Base-by-base conservation (phyloP, 1,139 yeast species). In the Scheffersomyces quercinus region DNA sequence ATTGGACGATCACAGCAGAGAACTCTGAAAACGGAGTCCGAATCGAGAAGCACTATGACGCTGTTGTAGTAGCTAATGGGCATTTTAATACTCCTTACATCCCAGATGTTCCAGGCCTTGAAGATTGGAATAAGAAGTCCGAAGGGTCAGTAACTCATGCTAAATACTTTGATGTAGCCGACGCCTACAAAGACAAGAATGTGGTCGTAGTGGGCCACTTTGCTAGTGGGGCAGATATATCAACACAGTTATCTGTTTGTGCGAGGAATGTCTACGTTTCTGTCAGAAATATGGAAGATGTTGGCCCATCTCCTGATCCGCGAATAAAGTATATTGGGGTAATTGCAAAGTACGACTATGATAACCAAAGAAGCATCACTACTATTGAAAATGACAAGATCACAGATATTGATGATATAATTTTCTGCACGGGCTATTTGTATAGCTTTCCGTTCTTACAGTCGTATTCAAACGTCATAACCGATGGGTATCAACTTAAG, bases 371-470 rank as follows among this genome's bases (percentile, higher is more conserved):
- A 41, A 58, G 75, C 0, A 64, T 64, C 3, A 50, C 48, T 15
- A 64, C 75, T 3, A 57, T 40, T 1, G 62, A 62, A 28, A 71
- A 69, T 11, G 52, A 53, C 11, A 47, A 38, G 1, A 39, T 70
- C 10, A 38, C 43, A 1, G 65, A 55, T 20, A 65, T 77, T 33
- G 81, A 77, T 52, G 40, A 41, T 3, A 56, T 77, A 2, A 58
- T 77, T 3, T 75, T 72, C 49, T 76, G 81, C 54, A 77, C 82
- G 2, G 82, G 82, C 4, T 77, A 75, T 52, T 56, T 71, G 26
- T 75, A 73, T 53, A 62, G 63, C 40, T 47, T 73, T 29, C 79
- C 80, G 5, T 77, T 76, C 46, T 57, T 76, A 41, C 60, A 64
- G 41, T 52, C 64, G 11, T 61, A 67, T 42, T 52, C 58, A 20